phyloP scores from a whole-genome alignment of 2,329 filamentous ascomycete genomes.

The Tolypocladium ovalisporum region DNA sequence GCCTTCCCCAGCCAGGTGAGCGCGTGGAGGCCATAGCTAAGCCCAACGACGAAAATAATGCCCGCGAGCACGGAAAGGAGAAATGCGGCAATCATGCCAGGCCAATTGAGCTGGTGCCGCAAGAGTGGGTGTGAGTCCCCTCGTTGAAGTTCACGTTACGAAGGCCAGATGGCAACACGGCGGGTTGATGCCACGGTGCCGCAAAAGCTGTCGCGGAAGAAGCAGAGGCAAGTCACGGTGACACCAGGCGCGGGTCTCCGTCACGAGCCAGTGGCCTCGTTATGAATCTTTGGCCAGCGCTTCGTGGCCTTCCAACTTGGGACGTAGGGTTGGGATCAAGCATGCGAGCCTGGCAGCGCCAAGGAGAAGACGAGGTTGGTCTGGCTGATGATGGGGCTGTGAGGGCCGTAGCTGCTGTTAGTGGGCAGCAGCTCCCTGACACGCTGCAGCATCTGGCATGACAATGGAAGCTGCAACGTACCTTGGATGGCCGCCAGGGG shows the following conservation, averaged over 20 bases:
- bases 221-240: not conserved
- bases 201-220: not conserved
- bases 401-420: not conserved
- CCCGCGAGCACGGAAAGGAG: conserved; percentile 23
- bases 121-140: not conserved
- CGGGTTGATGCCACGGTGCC: not conserved
- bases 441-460: not conserved
- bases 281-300: not conserved
- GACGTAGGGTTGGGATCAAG: not conserved
- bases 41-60: conserved; percentile 18
- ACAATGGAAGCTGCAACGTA: too few relatives aligned
- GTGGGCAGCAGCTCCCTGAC: not conserved
- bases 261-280: not conserved
- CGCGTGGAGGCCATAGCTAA: conserved; percentile 13
- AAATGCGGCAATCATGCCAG: conserved; percentile 13
- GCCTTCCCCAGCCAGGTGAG: conserved; percentile 11
- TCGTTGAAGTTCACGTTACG: not conserved
- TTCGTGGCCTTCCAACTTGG: not conserved
- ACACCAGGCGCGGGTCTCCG: not conserved
- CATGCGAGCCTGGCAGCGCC: not conserved
- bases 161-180: not conserved
- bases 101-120: not conserved
- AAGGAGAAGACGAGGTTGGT: not conserved
- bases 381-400: not conserved
- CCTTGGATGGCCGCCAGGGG: not conserved